Percentiles rank a stretch among this genome's conserved stretches.
Conservation (phyloP, 164 flowering plant species). For the Liquidambar formosana region DNA sequence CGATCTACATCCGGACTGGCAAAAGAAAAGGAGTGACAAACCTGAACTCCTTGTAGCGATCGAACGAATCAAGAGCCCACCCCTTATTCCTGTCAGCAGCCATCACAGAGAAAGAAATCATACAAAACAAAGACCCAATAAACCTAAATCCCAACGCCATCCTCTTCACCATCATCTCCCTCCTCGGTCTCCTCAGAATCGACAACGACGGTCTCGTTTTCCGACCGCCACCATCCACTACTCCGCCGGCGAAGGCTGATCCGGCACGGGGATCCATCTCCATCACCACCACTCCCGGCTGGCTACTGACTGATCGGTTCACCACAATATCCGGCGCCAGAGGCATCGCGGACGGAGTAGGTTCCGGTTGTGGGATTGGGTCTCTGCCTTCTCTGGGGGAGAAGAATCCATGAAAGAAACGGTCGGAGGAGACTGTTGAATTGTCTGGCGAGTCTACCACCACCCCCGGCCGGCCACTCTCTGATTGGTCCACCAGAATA, state of each 20-base stretch:
- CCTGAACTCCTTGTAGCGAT: slow-evolving; percentile 58
- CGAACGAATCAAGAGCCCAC: slow-evolving; percentile 55
- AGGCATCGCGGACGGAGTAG: background rate
- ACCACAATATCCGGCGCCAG: slow-evolving; percentile 1
- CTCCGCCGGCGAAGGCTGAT: background rate
- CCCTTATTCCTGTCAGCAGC: slow-evolving; percentile 53
- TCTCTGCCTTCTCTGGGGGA: background rate
- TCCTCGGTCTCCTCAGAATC: slow-evolving; percentile 20
- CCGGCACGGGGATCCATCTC: slow-evolving; percentile 2
- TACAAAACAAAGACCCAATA: slow-evolving; percentile 40
- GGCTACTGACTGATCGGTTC: slow-evolving; percentile 11
- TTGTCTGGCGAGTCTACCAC: slow-evolving; percentile 2
- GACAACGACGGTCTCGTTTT: slow-evolving; percentile 13
- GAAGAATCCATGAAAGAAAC: background rate
- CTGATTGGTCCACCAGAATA: slow-evolving; percentile 5
- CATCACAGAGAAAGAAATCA: slow-evolving; percentile 56
- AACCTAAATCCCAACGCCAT: slow-evolving; percentile 41
- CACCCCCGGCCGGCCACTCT: slow-evolving; percentile 7
- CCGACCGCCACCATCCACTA: slow-evolving; percentile 8
- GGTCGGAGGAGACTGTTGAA: slow-evolving; percentile 6
- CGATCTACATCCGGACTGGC: too few species aligned
- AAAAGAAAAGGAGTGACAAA: slow-evolving; percentile 6
- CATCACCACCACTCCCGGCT: slow-evolving; percentile 8
- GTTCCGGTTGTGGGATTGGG: background rate
- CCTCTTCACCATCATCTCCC: slow-evolving; percentile 28